Evolutionary conservation across 1,284 basidiomycete genomes (phyloP), one percentile per base, ranked within the genome.

Genomic region (Phellopilus nigrolimitatus): DNA sequence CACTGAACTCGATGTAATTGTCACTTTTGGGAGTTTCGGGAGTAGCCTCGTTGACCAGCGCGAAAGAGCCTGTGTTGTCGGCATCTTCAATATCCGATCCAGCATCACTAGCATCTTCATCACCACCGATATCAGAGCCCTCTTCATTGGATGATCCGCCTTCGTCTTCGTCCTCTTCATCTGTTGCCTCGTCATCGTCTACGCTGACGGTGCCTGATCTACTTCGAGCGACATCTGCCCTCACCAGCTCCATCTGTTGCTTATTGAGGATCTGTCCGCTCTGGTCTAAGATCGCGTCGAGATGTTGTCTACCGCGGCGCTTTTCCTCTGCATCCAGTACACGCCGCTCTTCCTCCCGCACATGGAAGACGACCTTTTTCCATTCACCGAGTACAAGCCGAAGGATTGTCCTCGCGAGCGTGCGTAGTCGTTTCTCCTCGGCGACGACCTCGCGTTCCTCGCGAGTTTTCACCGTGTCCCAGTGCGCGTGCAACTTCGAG

Each of bases 281-380:
- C 62, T 95, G 87, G 66, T 93, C 82, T 33, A 98, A 72, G 59
- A 98, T 92, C 2, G 86, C 90, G 65, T 94, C 89, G 22, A 98
- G 75, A 69, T 97, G 94, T 59, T 88, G 83, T 56, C 88, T 88
- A 0, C 87, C 87, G 9, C 78, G 68, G 17, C 80, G 74, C 57
- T 82, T 79, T 59, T 84, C 79, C 62, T 90, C 85, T 13, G 71
- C 78, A 57, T 80, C 78, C 47, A 75, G 70, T 51, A 72, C 70
- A 10, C 75, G 70, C 24, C 83, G 71, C 54, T 83, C 75, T 56
- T 84, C 76, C 44, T 89, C 84, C 4, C 88, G 79, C 13, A 95
- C 78, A 62, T 91, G 79, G 60, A 87, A 86, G 44, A 94, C 82
- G 1, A 91, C 95, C 59, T 92, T 82, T 63, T 86, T 89, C 95